Evolutionary conservation across 129 eudicot species (phyloP), one percentile per base, ranked within the genome.

Genomic region (Flaveria robusta): DNA sequence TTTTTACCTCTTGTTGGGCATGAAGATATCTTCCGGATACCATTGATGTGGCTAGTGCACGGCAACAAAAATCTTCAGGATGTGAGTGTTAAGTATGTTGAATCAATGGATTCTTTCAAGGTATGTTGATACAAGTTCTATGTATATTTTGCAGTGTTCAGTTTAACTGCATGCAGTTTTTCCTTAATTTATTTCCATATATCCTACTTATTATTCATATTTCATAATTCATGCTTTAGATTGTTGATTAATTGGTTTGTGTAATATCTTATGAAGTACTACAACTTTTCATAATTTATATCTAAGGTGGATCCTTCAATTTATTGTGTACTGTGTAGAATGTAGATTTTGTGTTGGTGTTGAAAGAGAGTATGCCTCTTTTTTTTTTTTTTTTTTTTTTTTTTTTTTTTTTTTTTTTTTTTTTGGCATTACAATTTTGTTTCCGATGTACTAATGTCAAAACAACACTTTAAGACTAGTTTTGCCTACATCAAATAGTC

Each of bases 1-100:
- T n/a, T 39, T 70, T 26, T 46, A 16, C 79, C 47, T 70, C 34
- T 77, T 77, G 70, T 68, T 65, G 63, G 65, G 5, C 22, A 67
- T 79, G 68, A 74, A 87, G 91, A 49, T 87, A 84, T 70, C 80
- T 84, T 45, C 88, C 88, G 22, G 91, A 87, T 68, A 84, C 88
- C 31, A 82, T 87, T 78, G 91, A 87, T 50, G 82, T 84, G 83
- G 75, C 85, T 20, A 79, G 60, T 66, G 86, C 85, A 27, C 83
- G 75, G 5, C 88, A 85, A 41, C 85, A 76, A 49, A 82, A 80
- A 46, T 81, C 88, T 19, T 77, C 79, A 18, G 91, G 85, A 9
- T 87, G 91, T 68, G 91, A 87, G 70, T 87, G 91, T 45, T 87
- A 71, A 76, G 59, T 58, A 14, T 41, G 34, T 51, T 10, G 68